A percentile compares a stretch with the other conserved stretches of the same genome.
These are phyloP conservation scores for Priceomyces fermenticarens DNA, from an alignment of 805 yeast species.

Conservation along the genomic window DNA sequence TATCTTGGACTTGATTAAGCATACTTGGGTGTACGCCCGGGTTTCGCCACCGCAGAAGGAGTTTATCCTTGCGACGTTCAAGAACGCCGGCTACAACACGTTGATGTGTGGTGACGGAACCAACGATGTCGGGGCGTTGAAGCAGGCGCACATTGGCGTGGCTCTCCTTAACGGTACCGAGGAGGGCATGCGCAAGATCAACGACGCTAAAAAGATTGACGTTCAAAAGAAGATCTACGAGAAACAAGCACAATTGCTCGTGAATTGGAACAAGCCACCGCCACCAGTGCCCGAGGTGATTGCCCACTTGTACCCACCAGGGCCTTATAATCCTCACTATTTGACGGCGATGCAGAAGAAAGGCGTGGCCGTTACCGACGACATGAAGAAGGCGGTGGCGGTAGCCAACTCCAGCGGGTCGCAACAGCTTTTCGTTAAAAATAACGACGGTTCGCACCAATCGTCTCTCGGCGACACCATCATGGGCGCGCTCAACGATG, in stretches of 20 bases:
- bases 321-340: conserved; percentile 85
- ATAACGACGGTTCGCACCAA: conserved; percentile 33
- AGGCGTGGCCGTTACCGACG: conserved; percentile 78
- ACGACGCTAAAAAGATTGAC: conserved; percentile 72
- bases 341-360: conserved; percentile 79
- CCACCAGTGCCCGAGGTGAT: conserved; percentile 83
- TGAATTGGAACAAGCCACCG: conserved; percentile 76
- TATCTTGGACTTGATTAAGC: conserved; percentile 69
- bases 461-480: conserved; percentile 56
- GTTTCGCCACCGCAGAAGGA: conserved; percentile 97
- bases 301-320: conserved; percentile 96
- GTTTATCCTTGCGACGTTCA: conserved; percentile 77
- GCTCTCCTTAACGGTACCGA: conserved; percentile 97
- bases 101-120: conserved; percentile 99
- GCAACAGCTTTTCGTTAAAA: conserved; percentile 28
- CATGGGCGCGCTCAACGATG: conserved; percentile 50
- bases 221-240: conserved; percentile 65
- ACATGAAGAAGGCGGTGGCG: conserved; percentile 58
- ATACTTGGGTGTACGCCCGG: conserved; percentile 96
- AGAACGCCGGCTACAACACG: conserved; percentile 86
- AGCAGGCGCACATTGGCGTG: conserved; percentile 97
- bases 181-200: conserved; percentile 85
- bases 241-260: conserved; percentile 78
- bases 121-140: conserved; percentile 98
- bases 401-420: conserved; percentile 44